A percentile compares a stretch with the other conserved stretches of the same genome.
phyloP scores from a whole-genome alignment of 1,284 basidiomycete genomes.

The Fomes fomentarius region DNA sequence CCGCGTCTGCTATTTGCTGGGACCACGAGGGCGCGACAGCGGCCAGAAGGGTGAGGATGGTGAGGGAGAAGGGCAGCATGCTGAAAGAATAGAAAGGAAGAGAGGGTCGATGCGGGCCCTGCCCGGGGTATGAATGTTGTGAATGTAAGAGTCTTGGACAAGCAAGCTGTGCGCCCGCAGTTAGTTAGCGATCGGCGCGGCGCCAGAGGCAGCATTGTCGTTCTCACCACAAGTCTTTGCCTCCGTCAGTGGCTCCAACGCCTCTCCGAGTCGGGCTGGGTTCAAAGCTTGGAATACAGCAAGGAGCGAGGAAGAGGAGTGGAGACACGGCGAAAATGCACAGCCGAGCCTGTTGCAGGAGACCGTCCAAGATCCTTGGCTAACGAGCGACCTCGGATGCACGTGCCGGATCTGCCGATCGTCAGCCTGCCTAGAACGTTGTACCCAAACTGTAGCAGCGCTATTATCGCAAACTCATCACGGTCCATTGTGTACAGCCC shows the following conservation, averaged over 20 bases:
- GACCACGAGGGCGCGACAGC: slow-evolving; percentile 15
- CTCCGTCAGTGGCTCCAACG: not conserved
- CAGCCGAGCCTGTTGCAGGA: not conserved
- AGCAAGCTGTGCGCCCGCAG: not conserved
- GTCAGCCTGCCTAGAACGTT: not conserved
- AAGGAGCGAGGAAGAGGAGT: not conserved
- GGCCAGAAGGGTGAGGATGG: slow-evolving; percentile 20
- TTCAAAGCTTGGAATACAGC: not conserved
- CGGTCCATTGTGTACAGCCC: no score
- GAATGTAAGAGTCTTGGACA: not conserved
- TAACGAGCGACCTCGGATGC: not conserved
- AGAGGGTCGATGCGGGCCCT: not conserved
- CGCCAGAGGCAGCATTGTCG: not conserved
- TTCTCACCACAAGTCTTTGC: not conserved
- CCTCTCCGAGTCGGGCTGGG: not conserved
- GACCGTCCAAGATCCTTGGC: not conserved
- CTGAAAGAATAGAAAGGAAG: not conserved
- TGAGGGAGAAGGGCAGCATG: slow-evolving; percentile 19
- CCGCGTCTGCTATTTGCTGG: slow-evolving; percentile 30
- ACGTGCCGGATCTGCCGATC: not conserved
- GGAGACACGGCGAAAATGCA: not conserved
- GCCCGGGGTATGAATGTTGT: slow-evolving; percentile 4
- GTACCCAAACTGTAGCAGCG: no score
- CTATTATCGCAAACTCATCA: no score
- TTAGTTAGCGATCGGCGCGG: not conserved